phyloP scores from a whole-genome alignment of 2,329 filamentous ascomycete species.

The Aotearoamyces nothofagi region DNA sequence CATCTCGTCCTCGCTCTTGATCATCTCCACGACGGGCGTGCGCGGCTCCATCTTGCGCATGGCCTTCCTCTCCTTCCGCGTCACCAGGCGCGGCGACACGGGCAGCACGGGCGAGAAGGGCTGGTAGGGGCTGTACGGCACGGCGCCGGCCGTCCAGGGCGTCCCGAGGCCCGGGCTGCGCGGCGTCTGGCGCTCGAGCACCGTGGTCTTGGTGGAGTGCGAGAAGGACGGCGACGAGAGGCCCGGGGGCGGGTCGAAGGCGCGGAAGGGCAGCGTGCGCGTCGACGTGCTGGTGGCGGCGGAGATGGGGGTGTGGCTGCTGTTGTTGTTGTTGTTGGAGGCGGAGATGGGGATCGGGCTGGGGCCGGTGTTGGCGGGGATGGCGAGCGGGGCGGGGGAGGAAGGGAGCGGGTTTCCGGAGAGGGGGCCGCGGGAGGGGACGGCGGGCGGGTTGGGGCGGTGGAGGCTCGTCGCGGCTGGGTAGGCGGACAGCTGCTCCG shows the following conservation, averaged over 20 bases:
- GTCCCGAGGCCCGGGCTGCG: slow-evolving; percentile 44
- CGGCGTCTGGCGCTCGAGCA: slow-evolving; percentile 39
- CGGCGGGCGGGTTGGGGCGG: too few species aligned
- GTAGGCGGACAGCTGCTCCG: slow-evolving; percentile 12
- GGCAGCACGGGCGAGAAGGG: slow-evolving; percentile 63
- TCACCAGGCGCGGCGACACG: slow-evolving; percentile 61
- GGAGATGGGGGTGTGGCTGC: slow-evolving; percentile 5
- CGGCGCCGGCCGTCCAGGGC: slow-evolving; percentile 43
- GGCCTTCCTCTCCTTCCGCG: slow-evolving; percentile 53
- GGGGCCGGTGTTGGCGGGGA: slow-evolving; percentile 9
- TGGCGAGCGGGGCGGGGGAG: slow-evolving; percentile 5
- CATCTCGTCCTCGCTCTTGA: slow-evolving; percentile 44
- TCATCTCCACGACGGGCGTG: slow-evolving; percentile 47
- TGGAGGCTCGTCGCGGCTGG: too few species aligned
- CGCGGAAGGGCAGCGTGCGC: slow-evolving; percentile 40
- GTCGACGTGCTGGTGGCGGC: slow-evolving; percentile 8
- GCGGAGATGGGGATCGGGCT: slow-evolving; percentile 1
- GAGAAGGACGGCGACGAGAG: slow-evolving; percentile 30
- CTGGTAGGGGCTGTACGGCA: slow-evolving; percentile 68
- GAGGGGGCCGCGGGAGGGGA: too few species aligned
- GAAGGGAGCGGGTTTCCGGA: background rate
- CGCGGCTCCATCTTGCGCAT: slow-evolving; percentile 49
- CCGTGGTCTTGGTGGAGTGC: slow-evolving; percentile 45
- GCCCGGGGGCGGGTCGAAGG: slow-evolving; percentile 40
- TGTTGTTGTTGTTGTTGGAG: slow-evolving; percentile 5